phyloP scores from a whole-genome alignment of 2,329 filamentous ascomycete species.

The Ophiostoma tasmaniense region DNA sequence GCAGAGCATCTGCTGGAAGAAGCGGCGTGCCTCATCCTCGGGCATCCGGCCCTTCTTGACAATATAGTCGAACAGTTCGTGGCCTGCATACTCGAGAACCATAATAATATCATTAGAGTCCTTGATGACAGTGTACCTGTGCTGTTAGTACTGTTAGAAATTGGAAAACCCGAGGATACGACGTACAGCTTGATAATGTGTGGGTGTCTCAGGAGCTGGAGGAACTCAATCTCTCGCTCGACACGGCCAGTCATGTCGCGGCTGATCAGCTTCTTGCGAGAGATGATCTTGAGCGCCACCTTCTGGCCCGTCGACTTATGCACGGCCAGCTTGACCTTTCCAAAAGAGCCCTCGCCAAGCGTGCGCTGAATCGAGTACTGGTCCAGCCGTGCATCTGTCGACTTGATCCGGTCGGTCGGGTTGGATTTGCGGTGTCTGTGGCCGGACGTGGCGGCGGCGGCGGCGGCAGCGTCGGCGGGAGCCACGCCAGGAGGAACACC shows the following conservation, averaged over 20 bases:
- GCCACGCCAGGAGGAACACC: constrained; percentile 18
- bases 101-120: constrained; percentile 93
- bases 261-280: constrained; percentile 89
- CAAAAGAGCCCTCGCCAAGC: constrained; percentile 92
- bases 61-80: constrained; percentile 96
- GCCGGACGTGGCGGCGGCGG: constrained; percentile 12
- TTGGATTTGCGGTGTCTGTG: constrained; percentile 18
- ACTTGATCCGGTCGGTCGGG: constrained; percentile 23
- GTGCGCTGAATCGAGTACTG: constrained; percentile 88
- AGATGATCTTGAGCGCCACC: constrained; percentile 96
- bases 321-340: constrained; percentile 94
- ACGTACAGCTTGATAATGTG: constrained; percentile 97
- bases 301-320: constrained; percentile 89
- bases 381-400: constrained; percentile 40
- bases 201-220: constrained; percentile 88
- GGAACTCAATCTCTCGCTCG: constrained; percentile 95
- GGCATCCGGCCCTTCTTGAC: constrained; percentile 87
- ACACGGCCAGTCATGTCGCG: constrained; percentile 97
- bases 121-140: constrained; percentile 90
- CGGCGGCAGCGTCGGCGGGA: constrained; percentile 19
- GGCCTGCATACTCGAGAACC: constrained; percentile 95
- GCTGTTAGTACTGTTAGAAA: not conserved
- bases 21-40: constrained; percentile 86
- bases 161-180: not conserved
- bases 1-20: constrained; percentile 98